Evolutionary conservation across 2,329 filamentous ascomycete genomes (phyloP), one percentile per base, ranked within the genome.

Genomic region (Cladosporium cucumerinum): DNA sequence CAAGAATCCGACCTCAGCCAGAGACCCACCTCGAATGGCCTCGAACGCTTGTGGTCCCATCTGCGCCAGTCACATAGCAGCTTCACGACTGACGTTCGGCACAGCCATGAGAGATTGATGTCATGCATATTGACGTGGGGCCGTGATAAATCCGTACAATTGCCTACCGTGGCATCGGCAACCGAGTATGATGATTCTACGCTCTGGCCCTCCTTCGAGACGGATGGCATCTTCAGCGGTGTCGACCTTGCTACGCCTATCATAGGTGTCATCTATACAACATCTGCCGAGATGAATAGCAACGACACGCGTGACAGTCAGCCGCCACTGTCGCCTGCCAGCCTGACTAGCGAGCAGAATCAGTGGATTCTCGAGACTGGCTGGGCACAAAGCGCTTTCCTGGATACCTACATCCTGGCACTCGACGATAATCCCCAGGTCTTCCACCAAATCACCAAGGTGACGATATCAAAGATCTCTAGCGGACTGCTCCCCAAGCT

Each of bases 361-460:
- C 87, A 90, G 74, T 87, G 89, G 85, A 76, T 91, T 1, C 77
- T 89, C 43, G 88, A 91, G 73, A 85, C 87, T 3, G 84, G 87
- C 61, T 90, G 88, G 86, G 87, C 87, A 7, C 87, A 91, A 68
- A 80, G 85, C 61, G 88, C 87, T 21, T 88, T 91, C 72, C 80
- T 91, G 55, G 85, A 87, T 57, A 89, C 88, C 0, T 91, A 88
- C 69, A 83, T 87, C 68, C 83, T 90, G 57, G 84, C 86, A 1
- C 75, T 90, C 51, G 84, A 87, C 26, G 86, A 90, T 70, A 89
- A 88, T 66, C 78, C 79, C 5, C 68, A 71, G 5, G 82, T 79
- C 1, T 89, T 90, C 68, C 66, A 72, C 8, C 75, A 80, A 6
- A 80, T 91, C 51, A 84, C 82, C 25, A 85, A 82, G 6, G 73